phyloP scores from a whole-genome alignment of 2,329 filamentous ascomycete species.

The Microcera coccophila region DNA sequence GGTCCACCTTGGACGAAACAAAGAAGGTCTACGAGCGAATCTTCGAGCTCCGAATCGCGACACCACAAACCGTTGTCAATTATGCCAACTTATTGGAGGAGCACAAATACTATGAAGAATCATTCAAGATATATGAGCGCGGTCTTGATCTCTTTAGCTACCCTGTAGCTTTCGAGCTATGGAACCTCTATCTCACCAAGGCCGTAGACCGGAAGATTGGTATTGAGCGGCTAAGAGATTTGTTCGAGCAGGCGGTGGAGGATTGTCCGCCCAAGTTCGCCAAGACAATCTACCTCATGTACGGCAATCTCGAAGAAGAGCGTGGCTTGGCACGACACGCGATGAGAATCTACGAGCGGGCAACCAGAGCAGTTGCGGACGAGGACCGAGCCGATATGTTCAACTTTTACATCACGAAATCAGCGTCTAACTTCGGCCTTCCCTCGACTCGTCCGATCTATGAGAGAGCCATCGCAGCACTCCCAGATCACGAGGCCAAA shows the following conservation, averaged over 20 bases:
- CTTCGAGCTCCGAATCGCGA: slow-evolving; percentile 96
- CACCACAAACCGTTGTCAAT: slow-evolving; percentile 96
- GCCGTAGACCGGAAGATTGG: slow-evolving; percentile 94
- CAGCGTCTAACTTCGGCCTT: slow-evolving; percentile 93
- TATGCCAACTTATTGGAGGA: slow-evolving; percentile 95
- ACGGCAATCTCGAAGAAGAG: slow-evolving; percentile 94
- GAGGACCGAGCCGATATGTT: slow-evolving; percentile 97
- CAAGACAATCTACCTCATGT: slow-evolving; percentile 96
- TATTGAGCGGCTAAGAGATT: slow-evolving; percentile 87
- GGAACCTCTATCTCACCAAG: slow-evolving; percentile 97
- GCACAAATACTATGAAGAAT: slow-evolving; percentile 92
- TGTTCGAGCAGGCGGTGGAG: slow-evolving; percentile 96
- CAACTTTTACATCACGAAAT: slow-evolving; percentile 99
- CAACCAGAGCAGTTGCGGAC: slow-evolving; percentile 88
- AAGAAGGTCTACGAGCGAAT: slow-evolving; percentile 94
- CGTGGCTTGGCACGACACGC: slow-evolving; percentile 89
- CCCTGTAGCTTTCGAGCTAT: slow-evolving; percentile 94
- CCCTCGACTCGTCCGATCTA: slow-evolving; percentile 94
- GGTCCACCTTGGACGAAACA: slow-evolving; percentile 85
- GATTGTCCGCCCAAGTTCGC: slow-evolving; percentile 94
- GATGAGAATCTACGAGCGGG: slow-evolving; percentile 98
- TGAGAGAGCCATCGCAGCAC: slow-evolving; percentile 87
- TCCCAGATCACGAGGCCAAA: slow-evolving; percentile 88
- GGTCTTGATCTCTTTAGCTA: slow-evolving; percentile 98
- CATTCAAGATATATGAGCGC: slow-evolving; percentile 95